Evolutionary conservation across 345 rosid genomes (phyloP), one percentile per base, ranked within the genome.

Genomic region (Aegle marmelos): DNA sequence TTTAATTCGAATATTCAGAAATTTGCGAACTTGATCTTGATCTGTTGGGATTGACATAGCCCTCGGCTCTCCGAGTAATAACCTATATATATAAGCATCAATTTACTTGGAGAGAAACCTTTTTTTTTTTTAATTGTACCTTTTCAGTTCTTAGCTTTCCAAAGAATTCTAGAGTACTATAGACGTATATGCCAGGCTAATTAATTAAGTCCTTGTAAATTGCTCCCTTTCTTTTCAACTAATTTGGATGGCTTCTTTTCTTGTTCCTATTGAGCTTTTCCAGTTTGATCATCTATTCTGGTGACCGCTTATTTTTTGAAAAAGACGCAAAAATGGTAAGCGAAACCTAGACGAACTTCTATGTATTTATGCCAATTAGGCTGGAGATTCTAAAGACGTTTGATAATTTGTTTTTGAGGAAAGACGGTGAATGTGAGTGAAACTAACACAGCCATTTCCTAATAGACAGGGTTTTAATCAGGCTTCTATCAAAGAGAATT

Each of bases 61-160:
- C n/a, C 10, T 17, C 75, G 71, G 81, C 78, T 67, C 68, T 78
- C 59, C 76, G 69, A 82, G 79, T 79, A 76, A 76, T 84, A 85
- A 81, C 62, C 61, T 75, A 76, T 74, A 67, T 65, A 76, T 60
- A 60, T 76, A 77, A 63, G 80, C 76, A 74, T 74, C 70, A 70
- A 79, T 79, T 84, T 77, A 74, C 82, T 75, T 77, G 83, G 85
- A 78, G 74, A 72, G 76, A 74, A 72, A 22, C 36, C 41, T 65
- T 69, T 73, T 27, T 56, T 61, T 70, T 37, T 9, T 9, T 37
- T 0, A 39, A 22, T 33, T 19, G 27, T 62, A 37, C 69, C 50
- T 30, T 39, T 48, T 37, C 30, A 45, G 63, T 79, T 80, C 61
- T 25, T 65, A 36, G 57, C 75, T 79, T 79, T 56, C 37, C 54